Percentiles rank a stretch among this genome's conserved stretches.
phyloP scores from a whole-genome alignment of 2,329 filamentous ascomycete species.

The Colletotrichum tamarilloi region DNA sequence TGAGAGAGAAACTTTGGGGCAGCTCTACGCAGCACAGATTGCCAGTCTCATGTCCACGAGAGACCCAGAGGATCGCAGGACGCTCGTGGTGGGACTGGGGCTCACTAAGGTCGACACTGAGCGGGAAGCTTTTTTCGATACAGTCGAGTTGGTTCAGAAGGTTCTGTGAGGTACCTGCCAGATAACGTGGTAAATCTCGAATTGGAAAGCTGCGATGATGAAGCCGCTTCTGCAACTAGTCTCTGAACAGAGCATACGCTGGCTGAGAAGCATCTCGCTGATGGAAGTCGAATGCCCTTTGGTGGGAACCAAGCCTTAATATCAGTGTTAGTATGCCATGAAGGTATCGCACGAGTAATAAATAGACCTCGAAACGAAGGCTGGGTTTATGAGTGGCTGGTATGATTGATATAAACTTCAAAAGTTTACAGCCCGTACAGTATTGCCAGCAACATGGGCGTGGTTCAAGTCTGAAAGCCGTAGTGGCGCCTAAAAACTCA shows the following conservation, averaged over 20 bases:
- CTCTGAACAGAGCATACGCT: neutral
- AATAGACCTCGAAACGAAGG: neutral
- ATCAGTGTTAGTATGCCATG: neutral
- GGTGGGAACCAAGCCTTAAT: neutral
- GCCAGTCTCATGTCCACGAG: constrained; percentile 81
- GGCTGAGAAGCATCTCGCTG: neutral
- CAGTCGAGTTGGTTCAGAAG: constrained; percentile 71
- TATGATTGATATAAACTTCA: neutral
- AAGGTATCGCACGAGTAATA: neutral
- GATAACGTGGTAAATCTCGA: neutral
- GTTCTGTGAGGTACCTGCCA: constrained; percentile 54
- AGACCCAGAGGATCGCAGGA: constrained; percentile 72
- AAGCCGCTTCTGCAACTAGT: neutral
- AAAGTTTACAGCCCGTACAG: neutral
- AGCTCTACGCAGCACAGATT: constrained; percentile 90
- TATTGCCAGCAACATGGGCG: neutral
- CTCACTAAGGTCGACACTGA: constrained; percentile 61
- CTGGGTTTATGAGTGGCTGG: neutral
- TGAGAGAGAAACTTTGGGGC: constrained; percentile 84
- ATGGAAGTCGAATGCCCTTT: neutral
- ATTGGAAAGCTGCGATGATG: neutral
- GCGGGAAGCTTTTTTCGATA: constrained; percentile 71
- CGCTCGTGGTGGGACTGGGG: constrained; percentile 71
- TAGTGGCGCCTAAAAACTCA: too few relatives aligned
- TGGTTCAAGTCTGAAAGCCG: neutral